Conservation (phyloP, 2,329 filamentous ascomycete genomes). For the Trichoderma asperellum region DNA sequence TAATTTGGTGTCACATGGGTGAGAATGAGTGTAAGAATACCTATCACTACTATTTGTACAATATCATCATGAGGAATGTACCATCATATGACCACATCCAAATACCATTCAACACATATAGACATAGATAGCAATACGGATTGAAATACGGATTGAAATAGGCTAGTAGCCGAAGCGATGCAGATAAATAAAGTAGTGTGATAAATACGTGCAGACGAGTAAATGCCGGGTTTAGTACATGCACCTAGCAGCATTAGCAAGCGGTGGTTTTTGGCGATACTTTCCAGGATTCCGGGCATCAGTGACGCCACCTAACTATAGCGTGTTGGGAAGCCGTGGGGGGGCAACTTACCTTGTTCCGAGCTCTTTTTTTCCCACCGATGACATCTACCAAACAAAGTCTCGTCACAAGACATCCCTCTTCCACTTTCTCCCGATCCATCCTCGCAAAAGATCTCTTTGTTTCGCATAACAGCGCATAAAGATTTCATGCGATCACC, state of each 20-base stretch:
- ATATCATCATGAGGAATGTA: constrained; percentile 18
- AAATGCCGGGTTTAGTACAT: not conserved
- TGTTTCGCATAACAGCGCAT: not conserved
- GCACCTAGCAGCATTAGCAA: not conserved
- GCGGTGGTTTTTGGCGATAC: not conserved
- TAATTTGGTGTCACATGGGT: constrained; percentile 22
- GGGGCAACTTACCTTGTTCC: constrained; percentile 22
- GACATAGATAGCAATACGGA: not conserved
- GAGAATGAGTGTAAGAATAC: constrained; percentile 9
- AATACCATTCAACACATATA: not conserved
- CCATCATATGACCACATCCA: constrained; percentile 1
- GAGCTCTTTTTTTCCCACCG: constrained; percentile 8
- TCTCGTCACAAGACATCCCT: not conserved
- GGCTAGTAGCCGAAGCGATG: too few relatives aligned
- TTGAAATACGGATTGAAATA: not conserved
- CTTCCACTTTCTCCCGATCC: not conserved
- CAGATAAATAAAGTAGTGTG: not conserved
- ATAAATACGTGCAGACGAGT: not conserved
- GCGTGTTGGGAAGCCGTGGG: constrained; percentile 7
- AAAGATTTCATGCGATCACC: not conserved
- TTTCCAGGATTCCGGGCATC: not conserved
- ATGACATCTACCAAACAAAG: constrained; percentile 18
- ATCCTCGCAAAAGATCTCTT: not conserved
- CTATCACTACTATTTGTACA: constrained; percentile 1
- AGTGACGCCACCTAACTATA: constrained; percentile 26